Evolutionary conservation across 2,329 filamentous ascomycete genomes (phyloP).

Genomic region (Apiospora rasikravindrae): DNA sequence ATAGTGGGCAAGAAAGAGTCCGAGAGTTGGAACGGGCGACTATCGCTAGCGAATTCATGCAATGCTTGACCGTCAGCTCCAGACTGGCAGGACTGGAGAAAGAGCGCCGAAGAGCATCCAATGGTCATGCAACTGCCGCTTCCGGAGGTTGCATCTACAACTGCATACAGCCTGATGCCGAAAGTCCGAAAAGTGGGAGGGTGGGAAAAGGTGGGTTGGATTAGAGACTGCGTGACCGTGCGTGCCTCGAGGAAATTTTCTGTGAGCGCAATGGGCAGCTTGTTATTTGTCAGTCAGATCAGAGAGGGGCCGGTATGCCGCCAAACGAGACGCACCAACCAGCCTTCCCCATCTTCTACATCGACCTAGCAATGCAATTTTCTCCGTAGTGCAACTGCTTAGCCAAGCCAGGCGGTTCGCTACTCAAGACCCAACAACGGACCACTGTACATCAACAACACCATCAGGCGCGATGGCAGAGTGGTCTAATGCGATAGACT

Average conservation of each 20-base stretch:
- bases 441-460: background rate
- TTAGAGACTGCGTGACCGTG: background rate
- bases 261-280: background rate
- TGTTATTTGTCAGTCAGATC: background rate
- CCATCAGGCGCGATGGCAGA: slow-evolving; percentile 11
- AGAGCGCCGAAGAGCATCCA: background rate
- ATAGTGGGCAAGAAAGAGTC: background rate
- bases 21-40: background rate
- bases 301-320: background rate
- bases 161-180: background rate
- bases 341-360: background rate
- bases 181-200: background rate
- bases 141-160: background rate
- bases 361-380: background rate
- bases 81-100: background rate
- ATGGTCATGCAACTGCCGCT: background rate
- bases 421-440: background rate
- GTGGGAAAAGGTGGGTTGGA: background rate
- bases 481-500: slow-evolving; percentile 20
- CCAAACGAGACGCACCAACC: background rate
- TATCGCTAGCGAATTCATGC: slow-evolving; percentile 6
- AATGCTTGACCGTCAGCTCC: background rate
- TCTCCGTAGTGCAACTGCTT: no score
- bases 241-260: background rate
- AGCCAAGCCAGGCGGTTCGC: no score